Evolutionary conservation across 2,329 filamentous ascomycete genomes (phyloP).

Genomic region (Neospermospora avenae): DNA sequence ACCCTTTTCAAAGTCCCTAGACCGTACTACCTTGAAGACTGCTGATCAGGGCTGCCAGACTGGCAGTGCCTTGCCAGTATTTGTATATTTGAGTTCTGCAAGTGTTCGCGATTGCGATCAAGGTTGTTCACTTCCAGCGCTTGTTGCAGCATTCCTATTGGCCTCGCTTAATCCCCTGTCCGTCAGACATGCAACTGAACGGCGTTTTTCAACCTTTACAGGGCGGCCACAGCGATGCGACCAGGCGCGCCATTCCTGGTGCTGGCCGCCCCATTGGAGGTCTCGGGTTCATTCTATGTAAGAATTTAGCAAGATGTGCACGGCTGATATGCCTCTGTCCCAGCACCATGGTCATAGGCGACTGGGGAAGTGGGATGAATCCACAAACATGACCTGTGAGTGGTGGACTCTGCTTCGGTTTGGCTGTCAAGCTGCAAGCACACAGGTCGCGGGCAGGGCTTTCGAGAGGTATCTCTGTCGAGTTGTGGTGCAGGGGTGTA

Average conservation of each 20-base stretch:
- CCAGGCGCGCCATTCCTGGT: slow-evolving; percentile 8
- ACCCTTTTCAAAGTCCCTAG: not conserved
- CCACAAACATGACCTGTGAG: not conserved
- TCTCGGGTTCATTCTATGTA: not conserved
- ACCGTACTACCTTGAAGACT: not conserved
- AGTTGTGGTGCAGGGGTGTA: slow-evolving; percentile 3
- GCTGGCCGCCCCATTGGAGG: slow-evolving; percentile 5
- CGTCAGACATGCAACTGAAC: slow-evolving; percentile 2
- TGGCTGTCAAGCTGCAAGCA: slow-evolving; percentile 8
- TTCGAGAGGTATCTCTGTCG: slow-evolving; percentile 8
- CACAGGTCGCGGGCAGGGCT: slow-evolving; percentile 1
- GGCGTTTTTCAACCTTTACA: not conserved
- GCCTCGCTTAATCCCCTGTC: slow-evolving; percentile 9
- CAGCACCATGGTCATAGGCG: slow-evolving; percentile 5
- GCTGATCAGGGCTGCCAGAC: not conserved
- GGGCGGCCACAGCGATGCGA: slow-evolving; percentile 7
- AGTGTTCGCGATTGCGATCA: not conserved
- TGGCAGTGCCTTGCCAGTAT: not conserved
- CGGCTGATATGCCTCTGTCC: slow-evolving; percentile 10
- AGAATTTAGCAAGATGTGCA: slow-evolving; percentile 7
- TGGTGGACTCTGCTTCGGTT: slow-evolving; percentile 5
- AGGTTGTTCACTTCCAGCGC: slow-evolving; percentile 11
- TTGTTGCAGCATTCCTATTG: slow-evolving; percentile 6
- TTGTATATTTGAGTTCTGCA: slow-evolving; percentile 5
- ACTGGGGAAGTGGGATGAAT: slow-evolving; percentile 1